These are phyloP conservation scores for Glarea lozoyensis DNA, from an alignment of 495 filamentous ascomycete genomes.

Conservation along the genomic window DNA sequence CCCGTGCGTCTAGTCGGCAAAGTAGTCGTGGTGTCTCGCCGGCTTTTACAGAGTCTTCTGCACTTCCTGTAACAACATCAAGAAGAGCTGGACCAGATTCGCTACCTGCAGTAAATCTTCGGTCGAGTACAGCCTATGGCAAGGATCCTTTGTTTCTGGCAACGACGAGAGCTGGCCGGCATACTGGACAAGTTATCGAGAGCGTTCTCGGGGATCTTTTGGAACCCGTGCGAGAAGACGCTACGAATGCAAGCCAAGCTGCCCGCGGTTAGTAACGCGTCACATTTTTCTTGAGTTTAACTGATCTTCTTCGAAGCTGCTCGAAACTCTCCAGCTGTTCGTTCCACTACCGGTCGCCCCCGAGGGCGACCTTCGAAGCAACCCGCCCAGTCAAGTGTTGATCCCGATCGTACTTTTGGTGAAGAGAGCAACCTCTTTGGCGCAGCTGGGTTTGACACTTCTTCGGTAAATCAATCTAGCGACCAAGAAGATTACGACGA, in stretches of 20 bases:
- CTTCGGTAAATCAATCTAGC: neutral
- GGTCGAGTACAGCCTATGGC: slow-evolving; percentile 19
- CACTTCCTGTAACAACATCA: slow-evolving; percentile 1
- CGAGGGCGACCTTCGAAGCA: neutral
- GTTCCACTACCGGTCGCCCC: neutral
- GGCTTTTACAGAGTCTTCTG: slow-evolving; percentile 3
- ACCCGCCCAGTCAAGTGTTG: neutral
- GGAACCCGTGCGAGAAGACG: slow-evolving; percentile 2
- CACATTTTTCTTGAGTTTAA: too few species aligned
- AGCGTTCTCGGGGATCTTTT: slow-evolving; percentile 9
- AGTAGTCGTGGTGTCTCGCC: slow-evolving; percentile 10
- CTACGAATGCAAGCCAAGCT: too few species aligned
- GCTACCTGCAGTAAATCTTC: slow-evolving; percentile 7
- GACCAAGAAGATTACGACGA: neutral
- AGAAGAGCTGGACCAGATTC: slow-evolving; percentile 4
- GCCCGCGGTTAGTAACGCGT: too few species aligned
- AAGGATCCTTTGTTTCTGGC: slow-evolving; percentile 8
- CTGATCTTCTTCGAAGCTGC: neutral
- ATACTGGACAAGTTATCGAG: neutral
- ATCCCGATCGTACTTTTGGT: slow-evolving; percentile 1
- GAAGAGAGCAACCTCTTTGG: slow-evolving; percentile 6
- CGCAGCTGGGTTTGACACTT: slow-evolving; percentile 1
- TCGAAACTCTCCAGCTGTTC: neutral
- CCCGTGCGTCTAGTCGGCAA: slow-evolving; percentile 19
- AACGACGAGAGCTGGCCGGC: neutral